A percentile compares a stretch with the other conserved stretches of the same genome.
phyloP scores from a whole-genome alignment of 1,139 yeast genomes.

The Saccharomyces uvarum region DNA sequence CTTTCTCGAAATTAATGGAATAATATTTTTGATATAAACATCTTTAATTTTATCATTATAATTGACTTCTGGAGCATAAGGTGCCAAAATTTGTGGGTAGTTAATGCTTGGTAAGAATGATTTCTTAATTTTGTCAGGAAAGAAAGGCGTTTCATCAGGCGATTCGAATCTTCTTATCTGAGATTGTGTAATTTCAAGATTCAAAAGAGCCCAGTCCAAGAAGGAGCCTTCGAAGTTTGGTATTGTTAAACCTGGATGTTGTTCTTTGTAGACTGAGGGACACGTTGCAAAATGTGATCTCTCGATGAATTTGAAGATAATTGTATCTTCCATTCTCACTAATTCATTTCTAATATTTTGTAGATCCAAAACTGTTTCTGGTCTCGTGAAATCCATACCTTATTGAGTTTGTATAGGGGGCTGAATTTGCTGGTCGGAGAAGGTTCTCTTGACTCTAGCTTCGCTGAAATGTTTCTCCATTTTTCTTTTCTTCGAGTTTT shows the following conservation, averaged over 20 bases:
- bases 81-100: constrained; percentile 73
- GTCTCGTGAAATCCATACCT: constrained; percentile 78
- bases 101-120: constrained; percentile 72
- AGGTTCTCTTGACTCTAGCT: not conserved
- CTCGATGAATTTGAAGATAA: constrained; percentile 85
- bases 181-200: constrained; percentile 71
- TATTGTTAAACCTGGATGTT: constrained; percentile 44
- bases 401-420: not conserved
- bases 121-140: constrained; percentile 56
- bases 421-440: not conserved
- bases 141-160: constrained; percentile 92
- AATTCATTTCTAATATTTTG: constrained; percentile 76
- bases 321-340: constrained; percentile 92
- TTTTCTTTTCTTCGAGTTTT: not conserved
- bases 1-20: constrained; percentile 63
- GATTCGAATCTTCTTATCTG: constrained; percentile 87
- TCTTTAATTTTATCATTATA: constrained; percentile 63
- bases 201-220: constrained; percentile 75
- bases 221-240: constrained; percentile 74
- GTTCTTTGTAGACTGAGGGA: constrained; percentile 61
- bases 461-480: not conserved
- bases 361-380: constrained; percentile 74
- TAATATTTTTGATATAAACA: constrained; percentile 61
- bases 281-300: constrained; percentile 80
- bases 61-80: constrained; percentile 64